Evolutionary conservation across 2,329 filamentous ascomycete species (phyloP).

Genomic region (Fusarium vanettenii): DNA sequence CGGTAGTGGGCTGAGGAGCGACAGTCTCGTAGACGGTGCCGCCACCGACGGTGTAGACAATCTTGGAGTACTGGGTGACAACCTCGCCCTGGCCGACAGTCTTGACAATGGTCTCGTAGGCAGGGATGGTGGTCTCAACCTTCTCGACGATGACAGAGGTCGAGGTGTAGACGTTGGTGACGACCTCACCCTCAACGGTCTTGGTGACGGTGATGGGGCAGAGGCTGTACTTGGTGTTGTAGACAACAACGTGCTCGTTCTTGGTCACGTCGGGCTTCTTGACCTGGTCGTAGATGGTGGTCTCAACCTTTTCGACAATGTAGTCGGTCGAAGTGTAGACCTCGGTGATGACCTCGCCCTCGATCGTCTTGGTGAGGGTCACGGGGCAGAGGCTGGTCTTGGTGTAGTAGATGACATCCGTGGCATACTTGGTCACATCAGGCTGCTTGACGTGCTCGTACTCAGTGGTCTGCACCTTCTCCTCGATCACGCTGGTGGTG

Average conservation of each 20-base stretch:
- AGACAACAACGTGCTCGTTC: slow-evolving; percentile 47
- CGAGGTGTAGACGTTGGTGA: slow-evolving; percentile 41
- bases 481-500: slow-evolving; percentile 40
- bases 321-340: slow-evolving; percentile 43
- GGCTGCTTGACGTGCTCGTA: slow-evolving; percentile 50
- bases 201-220: slow-evolving; percentile 56
- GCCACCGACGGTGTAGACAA: slow-evolving; percentile 40
- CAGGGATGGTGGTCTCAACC: slow-evolving; percentile 54
- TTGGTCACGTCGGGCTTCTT: slow-evolving; percentile 53
- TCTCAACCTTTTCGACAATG: slow-evolving; percentile 49
- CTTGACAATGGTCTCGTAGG: slow-evolving; percentile 39
- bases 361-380: slow-evolving; percentile 49
- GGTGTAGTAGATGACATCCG: slow-evolving; percentile 55
- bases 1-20: slow-evolving; percentile 45
- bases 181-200: slow-evolving; percentile 41
- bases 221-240: slow-evolving; percentile 56
- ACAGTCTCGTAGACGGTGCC: slow-evolving; percentile 44
- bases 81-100: slow-evolving; percentile 35
- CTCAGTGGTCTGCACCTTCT: slow-evolving; percentile 44
- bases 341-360: slow-evolving; percentile 38
- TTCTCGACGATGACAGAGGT: slow-evolving; percentile 48
- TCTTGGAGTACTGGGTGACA: slow-evolving; percentile 43
- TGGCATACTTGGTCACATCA: slow-evolving; percentile 41
- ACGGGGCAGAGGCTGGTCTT: slow-evolving; percentile 58
- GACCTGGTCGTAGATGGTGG: slow-evolving; percentile 49